Evolutionary conservation across 495 filamentous ascomycete species (phyloP).

Genomic region (Apodospora peruviana): DNA sequence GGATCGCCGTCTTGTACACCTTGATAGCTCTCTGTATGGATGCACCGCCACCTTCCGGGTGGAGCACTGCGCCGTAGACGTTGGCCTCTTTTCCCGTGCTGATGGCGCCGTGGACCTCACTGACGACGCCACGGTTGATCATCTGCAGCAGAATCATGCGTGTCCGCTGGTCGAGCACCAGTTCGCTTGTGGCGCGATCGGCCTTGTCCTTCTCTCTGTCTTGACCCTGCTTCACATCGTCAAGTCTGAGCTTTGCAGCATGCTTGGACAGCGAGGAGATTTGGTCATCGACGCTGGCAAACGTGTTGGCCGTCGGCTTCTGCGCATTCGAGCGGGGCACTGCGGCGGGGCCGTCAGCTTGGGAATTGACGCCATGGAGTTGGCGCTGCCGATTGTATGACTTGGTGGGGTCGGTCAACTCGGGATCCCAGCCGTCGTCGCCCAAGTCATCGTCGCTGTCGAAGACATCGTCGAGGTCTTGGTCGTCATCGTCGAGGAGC

Average conservation of each 20-base stretch:
- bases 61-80: slow-evolving; percentile 66
- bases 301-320: slow-evolving; percentile 75
- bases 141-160: slow-evolving; percentile 93
- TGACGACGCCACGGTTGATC: slow-evolving; percentile 82
- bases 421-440: slow-evolving; percentile 53
- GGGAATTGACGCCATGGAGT: slow-evolving; percentile 34
- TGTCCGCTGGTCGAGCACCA: slow-evolving; percentile 88
- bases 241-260: slow-evolving; percentile 82
- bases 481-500: slow-evolving; percentile 22
- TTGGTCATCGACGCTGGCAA: slow-evolving; percentile 78
- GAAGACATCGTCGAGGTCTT: slow-evolving; percentile 39
- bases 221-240: slow-evolving; percentile 54
- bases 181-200: slow-evolving; percentile 87
- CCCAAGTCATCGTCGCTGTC: slow-evolving; percentile 38
- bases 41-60: slow-evolving; percentile 41
- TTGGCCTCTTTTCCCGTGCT: slow-evolving; percentile 98
- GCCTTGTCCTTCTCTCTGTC: slow-evolving; percentile 68
- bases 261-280: slow-evolving; percentile 76
- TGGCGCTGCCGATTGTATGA: slow-evolving; percentile 83
- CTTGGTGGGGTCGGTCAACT: slow-evolving; percentile 74
- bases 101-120: slow-evolving; percentile 80
- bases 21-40: slow-evolving; percentile 72
- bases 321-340: slow-evolving; percentile 75
- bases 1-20: slow-evolving; percentile 94
- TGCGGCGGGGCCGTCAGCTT: slow-evolving; percentile 37